Evolutionary conservation across 768 basidiomycete genomes (phyloP).

Genomic region (Hericium erinaceus): DNA sequence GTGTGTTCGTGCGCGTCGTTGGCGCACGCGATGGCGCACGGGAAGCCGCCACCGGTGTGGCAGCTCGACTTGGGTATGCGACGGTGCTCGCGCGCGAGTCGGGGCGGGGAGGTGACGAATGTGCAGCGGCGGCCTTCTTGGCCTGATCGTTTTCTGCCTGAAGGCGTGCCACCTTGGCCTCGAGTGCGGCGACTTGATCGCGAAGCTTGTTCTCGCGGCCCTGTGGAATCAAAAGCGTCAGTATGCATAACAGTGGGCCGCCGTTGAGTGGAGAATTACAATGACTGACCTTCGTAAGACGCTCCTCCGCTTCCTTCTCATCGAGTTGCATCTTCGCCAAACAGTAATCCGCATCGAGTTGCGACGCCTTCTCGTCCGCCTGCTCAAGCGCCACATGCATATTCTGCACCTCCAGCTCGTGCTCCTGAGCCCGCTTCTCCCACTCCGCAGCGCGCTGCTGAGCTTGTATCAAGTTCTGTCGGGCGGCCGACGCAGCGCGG

Average conservation of each 20-base stretch:
- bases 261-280: not conserved
- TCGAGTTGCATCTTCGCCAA: slow-evolving; percentile 63
- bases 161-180: slow-evolving; percentile 47
- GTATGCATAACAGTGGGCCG: not conserved
- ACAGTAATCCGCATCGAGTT: slow-evolving; percentile 64
- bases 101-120: slow-evolving; percentile 47
- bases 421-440: slow-evolving; percentile 70
- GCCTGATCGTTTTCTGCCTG: slow-evolving; percentile 51
- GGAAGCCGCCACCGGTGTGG: slow-evolving; percentile 37
- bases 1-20: slow-evolving; percentile 31
- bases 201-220: slow-evolving; percentile 62
- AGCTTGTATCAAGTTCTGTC: slow-evolving; percentile 58
- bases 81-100: slow-evolving; percentile 67
- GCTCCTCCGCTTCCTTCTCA: slow-evolving; percentile 64
- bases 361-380: slow-evolving; percentile 50
- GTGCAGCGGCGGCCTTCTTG: slow-evolving; percentile 18
- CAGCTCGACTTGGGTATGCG: slow-evolving; percentile 38
- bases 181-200: slow-evolving; percentile 55
- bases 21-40: slow-evolving; percentile 22
- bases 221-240: slow-evolving; percentile 27
- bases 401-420: slow-evolving; percentile 53
- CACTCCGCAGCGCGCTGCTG: slow-evolving; percentile 76
- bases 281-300: slow-evolving; percentile 48
- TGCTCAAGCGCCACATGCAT: slow-evolving; percentile 56
- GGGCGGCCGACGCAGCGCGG: slow-evolving; percentile 42